A percentile compares a stretch with the other conserved stretches of the same genome.
phyloP scores from a whole-genome alignment of 2,329 filamentous ascomycete genomes.

The Lecanicillium sp. region DNA sequence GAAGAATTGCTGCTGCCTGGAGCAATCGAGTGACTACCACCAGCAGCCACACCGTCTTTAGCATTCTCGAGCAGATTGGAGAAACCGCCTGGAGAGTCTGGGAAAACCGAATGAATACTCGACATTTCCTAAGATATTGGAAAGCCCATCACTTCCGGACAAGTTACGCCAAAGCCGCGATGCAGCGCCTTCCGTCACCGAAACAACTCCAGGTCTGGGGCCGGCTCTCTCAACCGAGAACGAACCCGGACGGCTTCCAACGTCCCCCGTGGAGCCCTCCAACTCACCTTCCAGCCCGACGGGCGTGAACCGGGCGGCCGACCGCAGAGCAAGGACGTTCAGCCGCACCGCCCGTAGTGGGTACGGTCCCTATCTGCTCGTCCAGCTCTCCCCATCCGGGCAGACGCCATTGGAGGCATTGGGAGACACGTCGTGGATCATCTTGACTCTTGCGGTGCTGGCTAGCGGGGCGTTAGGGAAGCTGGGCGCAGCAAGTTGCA shows the following conservation, averaged over 20 bases:
- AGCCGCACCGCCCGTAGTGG: conserved; percentile 8
- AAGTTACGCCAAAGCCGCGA: too few relatives aligned
- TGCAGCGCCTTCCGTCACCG: too few relatives aligned
- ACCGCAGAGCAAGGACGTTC: conserved; percentile 6
- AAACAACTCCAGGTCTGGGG: too few relatives aligned
- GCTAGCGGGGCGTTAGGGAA: neutral
- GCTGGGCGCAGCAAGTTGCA: neutral
- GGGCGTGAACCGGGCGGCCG: neutral
- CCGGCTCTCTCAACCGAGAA: too few relatives aligned
- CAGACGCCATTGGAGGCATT: neutral
- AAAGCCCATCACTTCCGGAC: too few relatives aligned
- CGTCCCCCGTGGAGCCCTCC: too few relatives aligned
- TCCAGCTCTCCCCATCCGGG: neutral
- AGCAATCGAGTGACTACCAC: neutral
- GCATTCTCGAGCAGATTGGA: neutral
- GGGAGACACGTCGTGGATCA: conserved; percentile 3
- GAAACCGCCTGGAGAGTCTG: too few relatives aligned
- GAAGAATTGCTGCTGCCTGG: neutral
- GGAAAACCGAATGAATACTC: too few relatives aligned
- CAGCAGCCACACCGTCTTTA: neutral
- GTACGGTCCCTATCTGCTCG: neutral
- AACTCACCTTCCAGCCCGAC: too few relatives aligned
- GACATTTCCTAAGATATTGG: too few relatives aligned
- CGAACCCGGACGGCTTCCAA: too few relatives aligned
- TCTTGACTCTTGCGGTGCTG: neutral